A percentile compares a stretch with the other conserved stretches of the same genome.
phyloP scores from a whole-genome alignment of 495 filamentous ascomycete species.

The Hypoxylon lenormandii region DNA sequence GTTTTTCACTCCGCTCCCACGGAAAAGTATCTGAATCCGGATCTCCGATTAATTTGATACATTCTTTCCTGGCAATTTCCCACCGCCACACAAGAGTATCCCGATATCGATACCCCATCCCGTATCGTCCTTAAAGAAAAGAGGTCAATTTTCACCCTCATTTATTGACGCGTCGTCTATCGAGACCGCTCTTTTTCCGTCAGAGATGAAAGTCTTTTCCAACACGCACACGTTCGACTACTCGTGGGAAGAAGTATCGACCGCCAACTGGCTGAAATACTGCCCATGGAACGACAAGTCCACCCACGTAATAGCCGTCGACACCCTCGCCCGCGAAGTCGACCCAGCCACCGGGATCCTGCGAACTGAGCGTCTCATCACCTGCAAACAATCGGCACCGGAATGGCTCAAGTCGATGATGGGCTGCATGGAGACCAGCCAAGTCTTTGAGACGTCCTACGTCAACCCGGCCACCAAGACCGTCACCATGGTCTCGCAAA shows the following conservation, averaged over 20 bases:
- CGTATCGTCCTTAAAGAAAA: conserved; percentile 5
- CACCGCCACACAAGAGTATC: neutral
- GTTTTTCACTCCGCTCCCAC: conserved; percentile 22
- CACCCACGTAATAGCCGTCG: conserved; percentile 92
- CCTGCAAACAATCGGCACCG: conserved; percentile 87
- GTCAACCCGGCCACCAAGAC: conserved; percentile 83
- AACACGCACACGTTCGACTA: conserved; percentile 90
- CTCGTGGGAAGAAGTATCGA: conserved; percentile 98
- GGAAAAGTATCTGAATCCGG: conserved; percentile 32
- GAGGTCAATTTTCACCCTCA: conserved; percentile 4
- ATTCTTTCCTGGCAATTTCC: conserved; percentile 15
- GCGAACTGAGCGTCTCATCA: conserved; percentile 95
- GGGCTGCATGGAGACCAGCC: conserved; percentile 75
- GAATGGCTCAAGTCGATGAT: conserved; percentile 85
- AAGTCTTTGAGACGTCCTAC: conserved; percentile 94
- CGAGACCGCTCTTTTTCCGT: conserved; percentile 5
- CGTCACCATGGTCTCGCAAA: conserved; percentile 92
- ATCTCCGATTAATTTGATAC: conserved; percentile 34
- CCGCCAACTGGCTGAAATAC: conserved; percentile 99
- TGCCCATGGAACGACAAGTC: conserved; percentile 97
- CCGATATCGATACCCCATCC: conserved; percentile 13
- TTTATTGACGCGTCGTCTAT: conserved; percentile 5
- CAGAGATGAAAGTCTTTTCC: conserved; percentile 91
- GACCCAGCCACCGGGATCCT: conserved; percentile 87
- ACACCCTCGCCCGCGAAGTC: conserved; percentile 84